phyloP scores from a whole-genome alignment of 169 alveolate genomes.

The Plasmodium knowlesi region DNA sequence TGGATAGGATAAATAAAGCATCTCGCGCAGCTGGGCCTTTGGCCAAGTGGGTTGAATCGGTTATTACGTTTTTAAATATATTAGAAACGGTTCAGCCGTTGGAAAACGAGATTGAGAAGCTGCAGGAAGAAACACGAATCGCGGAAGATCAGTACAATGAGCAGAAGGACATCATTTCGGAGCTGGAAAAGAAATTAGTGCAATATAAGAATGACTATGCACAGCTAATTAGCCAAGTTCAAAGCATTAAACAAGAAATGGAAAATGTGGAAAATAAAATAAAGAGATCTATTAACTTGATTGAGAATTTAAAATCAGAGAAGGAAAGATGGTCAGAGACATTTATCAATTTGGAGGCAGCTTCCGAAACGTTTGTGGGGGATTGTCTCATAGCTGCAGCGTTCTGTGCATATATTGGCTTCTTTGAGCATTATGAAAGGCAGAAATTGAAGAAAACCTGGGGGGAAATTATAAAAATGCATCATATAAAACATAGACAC shows the following conservation, averaged over 20 bases:
- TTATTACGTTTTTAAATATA: slow-evolving; percentile 90
- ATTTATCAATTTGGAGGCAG: slow-evolving; percentile 80
- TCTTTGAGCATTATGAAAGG: slow-evolving; percentile 88
- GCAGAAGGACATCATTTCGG: slow-evolving; percentile 83
- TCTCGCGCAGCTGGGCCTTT: slow-evolving; percentile 98
- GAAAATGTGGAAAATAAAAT: slow-evolving; percentile 93
- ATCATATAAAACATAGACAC: slow-evolving; percentile 83
- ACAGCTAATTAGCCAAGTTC: slow-evolving; percentile 93
- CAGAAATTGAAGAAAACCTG: slow-evolving; percentile 73
- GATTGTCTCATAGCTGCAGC: slow-evolving; percentile 96
- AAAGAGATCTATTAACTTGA: slow-evolving; percentile 90
- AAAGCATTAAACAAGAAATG: slow-evolving; percentile 94
- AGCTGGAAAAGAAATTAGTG: slow-evolving; percentile 91
- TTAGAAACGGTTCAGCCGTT: slow-evolving; percentile 95
- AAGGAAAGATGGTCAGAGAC: slow-evolving; percentile 94
- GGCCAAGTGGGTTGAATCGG: slow-evolving; percentile 95
- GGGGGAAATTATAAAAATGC: slow-evolving; percentile 79
- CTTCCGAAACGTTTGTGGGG: slow-evolving; percentile 90
- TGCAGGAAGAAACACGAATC: slow-evolving; percentile 89
- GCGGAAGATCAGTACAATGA: slow-evolving; percentile 90
- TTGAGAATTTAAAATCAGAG: slow-evolving; percentile 92
- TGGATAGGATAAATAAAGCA: slow-evolving; percentile 93
- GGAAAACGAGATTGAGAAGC: slow-evolving; percentile 92
- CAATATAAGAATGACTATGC: slow-evolving; percentile 95
- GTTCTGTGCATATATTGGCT: slow-evolving; percentile 94